A percentile compares a stretch with the other conserved stretches of the same genome.
Evolutionary conservation across 345 rosid genomes (phyloP).

Genomic region (Sonneratia caseolaris): DNA sequence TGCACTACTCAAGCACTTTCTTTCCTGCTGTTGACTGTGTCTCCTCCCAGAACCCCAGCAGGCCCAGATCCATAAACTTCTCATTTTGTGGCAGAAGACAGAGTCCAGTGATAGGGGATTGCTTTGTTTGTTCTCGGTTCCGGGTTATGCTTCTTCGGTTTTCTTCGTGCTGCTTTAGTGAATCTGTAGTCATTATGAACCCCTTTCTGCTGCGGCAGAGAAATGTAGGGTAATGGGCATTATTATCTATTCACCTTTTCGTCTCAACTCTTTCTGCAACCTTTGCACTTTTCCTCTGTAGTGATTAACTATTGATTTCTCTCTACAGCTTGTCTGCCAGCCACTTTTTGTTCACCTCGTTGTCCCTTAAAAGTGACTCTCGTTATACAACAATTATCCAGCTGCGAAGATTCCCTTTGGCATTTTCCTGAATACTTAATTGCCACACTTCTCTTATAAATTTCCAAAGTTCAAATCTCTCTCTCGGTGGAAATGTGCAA

Average conservation of each 20-base stretch:
- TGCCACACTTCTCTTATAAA: background rate
- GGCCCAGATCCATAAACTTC: background rate
- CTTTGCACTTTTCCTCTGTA: background rate
- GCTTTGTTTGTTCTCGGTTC: conserved; percentile 1
- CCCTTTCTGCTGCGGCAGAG: background rate
- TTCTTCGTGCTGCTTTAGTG: background rate
- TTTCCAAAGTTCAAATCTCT: conserved; percentile 1
- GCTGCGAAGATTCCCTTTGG: background rate
- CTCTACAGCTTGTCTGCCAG: background rate
- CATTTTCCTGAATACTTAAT: background rate
- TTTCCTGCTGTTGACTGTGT: background rate
- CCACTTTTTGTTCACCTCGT: background rate
- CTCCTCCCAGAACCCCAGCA: conserved; percentile 2
- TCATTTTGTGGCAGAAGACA: background rate
- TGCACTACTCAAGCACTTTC: background rate
- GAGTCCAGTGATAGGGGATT: background rate
- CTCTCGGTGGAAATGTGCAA: background rate
- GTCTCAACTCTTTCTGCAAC: background rate
- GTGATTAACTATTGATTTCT: background rate
- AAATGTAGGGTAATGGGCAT: conserved; percentile 2
- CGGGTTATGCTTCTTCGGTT: background rate
- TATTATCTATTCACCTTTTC: background rate
- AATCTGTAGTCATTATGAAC: background rate
- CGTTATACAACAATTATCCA: background rate
- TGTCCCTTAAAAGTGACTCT: background rate